Base-by-base conservation (phyloP, 768 basidiomycete species). In the Suillus weaverae region DNA sequence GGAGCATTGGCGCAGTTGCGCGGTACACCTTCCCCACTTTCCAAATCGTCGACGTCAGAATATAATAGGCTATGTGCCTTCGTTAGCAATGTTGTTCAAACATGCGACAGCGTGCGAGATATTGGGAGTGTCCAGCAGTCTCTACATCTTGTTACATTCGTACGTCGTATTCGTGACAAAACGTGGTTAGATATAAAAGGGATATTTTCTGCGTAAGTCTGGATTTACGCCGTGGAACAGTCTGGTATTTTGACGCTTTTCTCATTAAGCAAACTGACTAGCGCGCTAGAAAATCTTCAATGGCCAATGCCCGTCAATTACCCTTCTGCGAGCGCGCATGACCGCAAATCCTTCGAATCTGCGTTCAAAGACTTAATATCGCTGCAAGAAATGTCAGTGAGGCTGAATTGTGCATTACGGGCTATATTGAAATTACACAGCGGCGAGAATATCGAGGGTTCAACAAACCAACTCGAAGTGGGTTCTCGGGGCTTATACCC, bases 261-360 rank as follows among this genome's bases (percentile, higher is more conserved):
- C 26, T 26, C 67, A 32, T 59, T 2, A 59, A 97, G 95, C 22
- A 75, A 81, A 5, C 79, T 99, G 30, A 77, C 88, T 26, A 75
- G 79, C 33, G 83, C 86, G 16, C 83, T 91, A 1, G 95, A 96
- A 74, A 82, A 80, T 54, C 75, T 99, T 32, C 84, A 87, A n/a
- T 99, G 97, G 97, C 97, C 97, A 2, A 81, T 83, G 68, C 80
- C 84, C 20, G 84, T 95, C 0, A 84, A 93, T 68, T 94, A 92
- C 70, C 72, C 79, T 26, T 66, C 83, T 0, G 81, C 83, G 8
- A 70, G 82, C 5, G 68, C 77, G 14, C 82, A 85, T 32, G 81
- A 87, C 57, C 82, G 89, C 61, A 79, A 79, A 55, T 77, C 78
- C 2, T 97, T 99, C 71, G 92, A 96, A 73, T 75, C 75, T 18